A percentile compares a stretch with the other conserved stretches of the same genome.
These are phyloP conservation scores for Blastomyces silverae DNA, from an alignment of 2,329 filamentous ascomycete genomes.

Conservation along the genomic window DNA sequence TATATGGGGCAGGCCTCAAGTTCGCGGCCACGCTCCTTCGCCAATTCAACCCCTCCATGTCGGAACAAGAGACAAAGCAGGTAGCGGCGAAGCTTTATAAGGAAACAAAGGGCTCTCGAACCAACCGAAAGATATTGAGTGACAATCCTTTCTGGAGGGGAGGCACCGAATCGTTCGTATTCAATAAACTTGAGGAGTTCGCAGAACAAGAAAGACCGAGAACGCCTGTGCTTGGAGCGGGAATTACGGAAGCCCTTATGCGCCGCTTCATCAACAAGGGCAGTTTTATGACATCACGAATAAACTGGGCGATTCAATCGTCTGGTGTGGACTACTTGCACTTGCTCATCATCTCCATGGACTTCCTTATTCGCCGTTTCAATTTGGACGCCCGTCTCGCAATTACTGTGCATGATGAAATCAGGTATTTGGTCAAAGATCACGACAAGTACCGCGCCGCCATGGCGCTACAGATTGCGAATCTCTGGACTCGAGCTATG, in stretches of 20 bases:
- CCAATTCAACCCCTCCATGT: constrained; percentile 83
- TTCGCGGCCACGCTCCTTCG: constrained; percentile 85
- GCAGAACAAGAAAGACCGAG: constrained; percentile 86
- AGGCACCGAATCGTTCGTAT: constrained; percentile 94
- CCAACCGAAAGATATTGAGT: constrained; percentile 62
- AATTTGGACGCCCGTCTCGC: constrained; percentile 78
- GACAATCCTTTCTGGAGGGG: constrained; percentile 86
- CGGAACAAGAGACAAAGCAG: constrained; percentile 67
- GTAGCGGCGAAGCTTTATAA: constrained; percentile 76
- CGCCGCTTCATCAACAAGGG: constrained; percentile 78
- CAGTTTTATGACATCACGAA: constrained; percentile 88
- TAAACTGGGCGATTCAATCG: constrained; percentile 99
- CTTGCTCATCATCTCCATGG: constrained; percentile 87
- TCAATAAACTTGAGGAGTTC: constrained; percentile 97
- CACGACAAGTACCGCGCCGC: constrained; percentile 82
- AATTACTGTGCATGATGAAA: constrained; percentile 96
- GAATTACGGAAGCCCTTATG: constrained; percentile 94
- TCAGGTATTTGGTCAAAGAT: constrained; percentile 81
- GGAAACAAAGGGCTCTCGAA: constrained; percentile 85
- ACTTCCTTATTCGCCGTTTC: constrained; percentile 79
- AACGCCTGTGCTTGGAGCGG: constrained; percentile 86
- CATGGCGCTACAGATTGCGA: constrained; percentile 88
- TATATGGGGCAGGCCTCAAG: constrained; percentile 93
- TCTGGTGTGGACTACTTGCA: constrained; percentile 97
- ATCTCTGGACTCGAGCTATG: constrained; percentile 96